phyloP scores from a whole-genome alignment of 2,329 filamentous ascomycete species.

The Neofusicoccum kwambonambiense region DNA sequence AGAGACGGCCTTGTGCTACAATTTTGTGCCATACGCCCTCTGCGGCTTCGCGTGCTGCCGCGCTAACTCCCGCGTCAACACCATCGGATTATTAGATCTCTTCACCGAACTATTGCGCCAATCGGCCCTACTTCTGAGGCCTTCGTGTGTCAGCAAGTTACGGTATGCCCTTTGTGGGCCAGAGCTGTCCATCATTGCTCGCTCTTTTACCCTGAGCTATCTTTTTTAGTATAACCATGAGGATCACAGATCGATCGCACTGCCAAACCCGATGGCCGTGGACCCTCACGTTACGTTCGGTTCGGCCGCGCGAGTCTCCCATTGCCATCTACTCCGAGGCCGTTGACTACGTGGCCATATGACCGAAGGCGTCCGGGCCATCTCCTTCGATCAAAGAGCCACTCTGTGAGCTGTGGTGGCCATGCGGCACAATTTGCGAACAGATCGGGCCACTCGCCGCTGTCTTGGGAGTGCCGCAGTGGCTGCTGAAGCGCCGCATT shows the following conservation, averaged over 20 bases:
- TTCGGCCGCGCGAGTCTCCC: neutral
- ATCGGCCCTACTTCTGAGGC: slow-evolving; percentile 7
- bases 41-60: neutral
- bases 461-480: too few relatives aligned
- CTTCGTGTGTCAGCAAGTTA: neutral
- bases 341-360: neutral
- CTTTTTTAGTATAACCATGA: slow-evolving; percentile 6
- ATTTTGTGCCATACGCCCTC: too few relatives aligned
- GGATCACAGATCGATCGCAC: slow-evolving; percentile 5
- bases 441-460: neutral
- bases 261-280: neutral
- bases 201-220: neutral
- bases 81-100: neutral
- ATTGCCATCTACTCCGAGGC: neutral
- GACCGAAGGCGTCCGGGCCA: neutral
- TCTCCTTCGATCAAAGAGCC: neutral
- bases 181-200: neutral
- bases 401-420: neutral
- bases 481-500: neutral
- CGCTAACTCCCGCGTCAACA: neutral
- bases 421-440: neutral
- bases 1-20: neutral
- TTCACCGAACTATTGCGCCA: neutral
- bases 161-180: neutral
- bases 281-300: neutral